Conservation (phyloP, 2,329 filamentous ascomycete genomes). For the Ramularia endophylla region DNA sequence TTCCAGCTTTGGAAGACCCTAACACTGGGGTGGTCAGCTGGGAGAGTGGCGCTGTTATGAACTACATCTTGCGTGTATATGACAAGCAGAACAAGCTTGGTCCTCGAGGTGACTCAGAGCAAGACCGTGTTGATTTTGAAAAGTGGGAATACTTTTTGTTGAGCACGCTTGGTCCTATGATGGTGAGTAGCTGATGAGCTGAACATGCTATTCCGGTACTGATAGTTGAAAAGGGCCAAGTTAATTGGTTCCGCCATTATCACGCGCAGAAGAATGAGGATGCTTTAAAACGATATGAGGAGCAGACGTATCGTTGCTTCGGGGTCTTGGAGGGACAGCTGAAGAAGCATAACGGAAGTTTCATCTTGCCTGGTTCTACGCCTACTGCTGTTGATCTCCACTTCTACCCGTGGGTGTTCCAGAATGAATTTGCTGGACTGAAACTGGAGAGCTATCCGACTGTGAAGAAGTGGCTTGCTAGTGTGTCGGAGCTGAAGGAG, state of each 20-base stretch:
- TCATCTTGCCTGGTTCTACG: slow-evolving; percentile 32
- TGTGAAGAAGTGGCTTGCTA: slow-evolving; percentile 36
- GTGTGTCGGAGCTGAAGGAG: slow-evolving; percentile 32
- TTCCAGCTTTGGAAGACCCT: slow-evolving; percentile 41
- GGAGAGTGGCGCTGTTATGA: slow-evolving; percentile 47
- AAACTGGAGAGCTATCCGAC: slow-evolving; percentile 36
- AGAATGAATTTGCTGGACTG: slow-evolving; percentile 35
- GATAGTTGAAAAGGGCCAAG: slow-evolving; percentile 17
- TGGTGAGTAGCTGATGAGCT: slow-evolving; percentile 23
- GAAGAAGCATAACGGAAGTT: slow-evolving; percentile 33
- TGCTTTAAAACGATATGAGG: slow-evolving; percentile 35
- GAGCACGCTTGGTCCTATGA: slow-evolving; percentile 39
- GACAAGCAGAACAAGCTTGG: slow-evolving; percentile 37
- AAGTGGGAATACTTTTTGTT: slow-evolving; percentile 44
- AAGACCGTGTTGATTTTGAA: slow-evolving; percentile 40
- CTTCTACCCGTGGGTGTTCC: slow-evolving; percentile 38
- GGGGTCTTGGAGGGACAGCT: slow-evolving; percentile 39
- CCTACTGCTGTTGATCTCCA: slow-evolving; percentile 38
- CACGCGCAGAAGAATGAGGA: slow-evolving; percentile 38
- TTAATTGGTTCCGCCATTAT: slow-evolving; percentile 39
- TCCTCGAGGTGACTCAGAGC: slow-evolving; percentile 31
- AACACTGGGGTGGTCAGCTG: slow-evolving; percentile 43
- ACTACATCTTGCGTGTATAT: slow-evolving; percentile 43
- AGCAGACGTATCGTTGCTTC: slow-evolving; percentile 39
- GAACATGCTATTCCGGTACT: not conserved